Percentiles rank a stretch among this genome's conserved stretches.
These are phyloP conservation scores for Urostyla sp. DNA, from an alignment of 73 alveolate species.

Conservation along the genomic window DNA sequence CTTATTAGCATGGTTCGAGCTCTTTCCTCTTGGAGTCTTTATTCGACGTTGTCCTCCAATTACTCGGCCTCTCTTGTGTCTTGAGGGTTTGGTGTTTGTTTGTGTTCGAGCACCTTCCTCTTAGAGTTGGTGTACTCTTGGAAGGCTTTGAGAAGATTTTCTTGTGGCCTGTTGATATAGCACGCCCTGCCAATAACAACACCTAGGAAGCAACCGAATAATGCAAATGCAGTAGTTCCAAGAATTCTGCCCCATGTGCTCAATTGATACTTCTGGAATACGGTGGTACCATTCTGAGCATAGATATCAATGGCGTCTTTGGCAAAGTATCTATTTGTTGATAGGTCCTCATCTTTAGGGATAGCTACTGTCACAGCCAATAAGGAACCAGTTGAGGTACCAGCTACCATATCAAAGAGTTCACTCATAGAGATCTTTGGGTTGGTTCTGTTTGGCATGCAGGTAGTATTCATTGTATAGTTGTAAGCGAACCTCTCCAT, in stretches of 20 bases:
- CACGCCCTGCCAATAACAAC: slow-evolving; percentile 5
- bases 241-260: background rate
- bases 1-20: background rate
- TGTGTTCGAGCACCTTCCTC: too few relatives aligned
- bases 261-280: background rate
- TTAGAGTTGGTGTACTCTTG: slow-evolving; percentile 32
- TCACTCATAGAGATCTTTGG: slow-evolving; percentile 21
- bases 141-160: background rate
- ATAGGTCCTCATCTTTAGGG: background rate
- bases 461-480: background rate
- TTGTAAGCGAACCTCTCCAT: slow-evolving; percentile 49
- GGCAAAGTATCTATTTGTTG: slow-evolving; percentile 16
- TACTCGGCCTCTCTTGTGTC: background rate
- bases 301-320: slow-evolving; percentile 21
- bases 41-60: slow-evolving; percentile 11
- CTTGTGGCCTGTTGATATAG: too few relatives aligned
- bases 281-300: background rate
- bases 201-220: slow-evolving; percentile 9
- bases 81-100: too few relatives aligned
- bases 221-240: background rate
- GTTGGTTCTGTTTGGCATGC: slow-evolving; percentile 2
- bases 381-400: slow-evolving; percentile 47
- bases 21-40: background rate
- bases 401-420: slow-evolving; percentile 43
- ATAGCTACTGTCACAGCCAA: slow-evolving; percentile 3